Percentiles rank a stretch among this genome's conserved stretches.
phyloP scores from a whole-genome alignment of 148 eudicot genomes.

The Arctostaphylos glauca region DNA sequence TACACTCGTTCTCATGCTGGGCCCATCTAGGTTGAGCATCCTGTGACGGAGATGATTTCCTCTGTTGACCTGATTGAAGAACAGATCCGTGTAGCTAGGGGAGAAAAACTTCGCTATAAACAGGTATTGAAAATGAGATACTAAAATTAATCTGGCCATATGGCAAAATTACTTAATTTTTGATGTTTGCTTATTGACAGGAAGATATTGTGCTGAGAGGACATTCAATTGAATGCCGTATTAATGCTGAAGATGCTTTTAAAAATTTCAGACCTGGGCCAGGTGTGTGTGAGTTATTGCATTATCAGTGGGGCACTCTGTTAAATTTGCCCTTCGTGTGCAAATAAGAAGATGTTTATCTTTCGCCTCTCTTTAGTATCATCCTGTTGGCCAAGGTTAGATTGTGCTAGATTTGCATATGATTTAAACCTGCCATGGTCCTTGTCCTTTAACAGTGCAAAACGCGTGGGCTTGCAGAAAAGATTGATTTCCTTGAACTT shows the following conservation, averaged over 20 bases:
- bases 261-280: conserved; percentile 98
- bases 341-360: neutral
- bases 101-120: conserved; percentile 81
- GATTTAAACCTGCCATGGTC: neutral
- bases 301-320: neutral
- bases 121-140: conserved; percentile 49
- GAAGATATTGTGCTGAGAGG: conserved; percentile 94
- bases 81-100: conserved; percentile 93
- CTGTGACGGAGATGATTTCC: conserved; percentile 99
- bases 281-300: conserved; percentile 43
- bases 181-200: conserved; percentile 32
- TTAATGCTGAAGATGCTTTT: conserved; percentile 99
- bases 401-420: neutral
- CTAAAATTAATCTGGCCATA: neutral
- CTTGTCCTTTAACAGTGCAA: neutral
- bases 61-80: conserved; percentile 96
- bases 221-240: conserved; percentile 98
- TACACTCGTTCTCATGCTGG: conserved; percentile 6
- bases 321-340: neutral
- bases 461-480: neutral
- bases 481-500: neutral
- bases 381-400: conserved; percentile 6
- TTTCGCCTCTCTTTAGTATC: neutral
- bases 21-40: conserved; percentile 85
- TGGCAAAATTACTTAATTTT: neutral